Base-by-base conservation (phyloP, 192 early-diverging fungal genomes). In the Coemansia reversa region DNA sequence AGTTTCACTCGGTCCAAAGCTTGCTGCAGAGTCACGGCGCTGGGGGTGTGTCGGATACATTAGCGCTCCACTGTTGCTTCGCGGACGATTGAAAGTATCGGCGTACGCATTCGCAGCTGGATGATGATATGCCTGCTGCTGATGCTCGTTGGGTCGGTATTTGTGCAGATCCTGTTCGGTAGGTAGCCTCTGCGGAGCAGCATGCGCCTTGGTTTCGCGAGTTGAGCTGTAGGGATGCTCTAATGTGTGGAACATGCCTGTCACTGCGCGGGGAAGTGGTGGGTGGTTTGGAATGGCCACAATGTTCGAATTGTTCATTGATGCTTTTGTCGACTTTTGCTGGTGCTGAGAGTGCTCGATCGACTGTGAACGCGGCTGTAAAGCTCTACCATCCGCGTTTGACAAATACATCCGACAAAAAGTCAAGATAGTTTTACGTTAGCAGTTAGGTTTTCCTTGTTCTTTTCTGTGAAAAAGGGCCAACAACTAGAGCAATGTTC, bases 261-360 rank as follows among this genome's bases (percentile, higher is more conserved):
- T 63, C 28, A 74, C 77, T 19, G 50, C 69, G 22, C 69, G 67
- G 20, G 77, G 77, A 62, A 80, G 49, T 9, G 77, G 77, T 29
- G 77, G 77, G 51, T 80, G 68, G 42, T 39, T 65, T 2, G 77
- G 77, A 49, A 80, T 80, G 19, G 77, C 77, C 27, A 80, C 32
- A 25, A 80, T 80, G 51, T 67, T 63, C 2, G 66, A 56, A 42
- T 58, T 48, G 68, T 61, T 70, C 68, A 70, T 70, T 22, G 48
- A 9, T 35, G 18, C 20, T 16, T 32, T 45, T 29, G 16, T 28
- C 11, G 14, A 20, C 25, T 20, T 35, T 6, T 47, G 18, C 39
- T 39, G 9, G 52, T 20, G 33, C 4, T 22, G 52, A 29, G 24
- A 2, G 25, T 54, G 25, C 52, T 64, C 39, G 3, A 45, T 45